Base-by-base conservation (phyloP, 768 basidiomycete species). In the Sarcodon sp. region DNA sequence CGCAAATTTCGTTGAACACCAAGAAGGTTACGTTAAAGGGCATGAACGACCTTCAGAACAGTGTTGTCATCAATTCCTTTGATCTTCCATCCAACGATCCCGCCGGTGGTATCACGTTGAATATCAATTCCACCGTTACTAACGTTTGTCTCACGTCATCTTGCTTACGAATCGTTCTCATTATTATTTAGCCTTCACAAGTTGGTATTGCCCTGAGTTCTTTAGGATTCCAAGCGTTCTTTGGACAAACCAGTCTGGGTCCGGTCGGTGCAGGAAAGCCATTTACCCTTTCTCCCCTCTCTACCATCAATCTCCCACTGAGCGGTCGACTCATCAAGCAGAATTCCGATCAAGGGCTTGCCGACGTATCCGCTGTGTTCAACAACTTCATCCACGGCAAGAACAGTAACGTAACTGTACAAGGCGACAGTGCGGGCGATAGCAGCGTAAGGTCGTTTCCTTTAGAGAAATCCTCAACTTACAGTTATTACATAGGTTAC, bases 61-160 rank as follows among this genome's bases (percentile, higher is more conserved):
- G 77, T 10, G 81, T 87, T 15, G 63, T 60, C 21, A 81, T 87
- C 50, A 62, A 78, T 21, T 71, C 75, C 2, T 87, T 87, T 54
- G 80, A 86, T 61, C 61, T 87, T 21, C 83, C 84, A 0, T 66
- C 69, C 9, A 70, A 87, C 55, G 83, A 86, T 54, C 81, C 82
- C 1, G 73, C 71, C 8, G 84, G 83, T 15, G 83, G 84, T 10
- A 79, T 87, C 47, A 75, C 75, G 55, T 65, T 87, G 36, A 83
- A 78, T 4, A 64, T 87, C 13, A 65, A 81, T 47, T 75, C 83
- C 0, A 71, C 69, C 8, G 65, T 77, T 3, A 62, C 68, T 1
- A 87, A 85, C 53, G 80, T 81, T 50, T 54, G 75, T 56, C 11
- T 44, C 36, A 27, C 6, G 32, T 39, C n/a, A 10, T 21, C 16